Base-by-base conservation (phyloP, 2,329 filamentous ascomycete genomes). In the Colletotrichum sansevieriae region DNA sequence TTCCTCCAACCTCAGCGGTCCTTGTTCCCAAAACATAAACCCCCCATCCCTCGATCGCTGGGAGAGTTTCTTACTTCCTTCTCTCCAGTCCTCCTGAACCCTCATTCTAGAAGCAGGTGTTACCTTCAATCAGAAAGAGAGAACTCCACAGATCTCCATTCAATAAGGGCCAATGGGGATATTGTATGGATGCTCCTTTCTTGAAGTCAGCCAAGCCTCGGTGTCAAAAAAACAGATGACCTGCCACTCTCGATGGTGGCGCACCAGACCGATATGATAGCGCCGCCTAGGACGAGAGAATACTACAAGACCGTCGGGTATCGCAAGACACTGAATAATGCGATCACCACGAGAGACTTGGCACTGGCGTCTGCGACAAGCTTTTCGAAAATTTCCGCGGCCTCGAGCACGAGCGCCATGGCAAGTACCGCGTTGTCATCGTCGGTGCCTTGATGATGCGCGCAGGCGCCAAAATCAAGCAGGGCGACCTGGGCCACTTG, bases 371-470 rank as follows among this genome's bases (percentile, higher is more conserved):
- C n/a, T 25, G 62, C 1, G 39, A 49, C 13, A 18, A 61, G 12
- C 13, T 68, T 3, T 61, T 68, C n/a, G 20, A 41, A 2, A 47
- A 55, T 11, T 55, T 43, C n/a, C 47, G 55, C 13, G 54, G 39
- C n/a, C 10, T n/a, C 4, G 55, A 66, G 35, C 41, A 61, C 11
- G 54, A 66, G 25, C 3, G n/a, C 1, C 0, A 37, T 1, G 69
- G 71, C 13, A 51, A 72, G 37, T 75, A 74, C 63, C 62, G 46
- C 3, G 46, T 74, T 49, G 63, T 72, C 39, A 13, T 76, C 9
- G 57, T 70, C 47, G 71, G 71, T 12, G 74, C 71, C 3, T 22
- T 74, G 46, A 63, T 76, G 70, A 75, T 75, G 75, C 67, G 71
- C 8, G 58, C 66, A 2, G 74, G 74, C 12, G 74, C 74, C 20